phyloP scores from a whole-genome alignment of 1,139 yeast genomes.

The Candida dubliniensis region DNA sequence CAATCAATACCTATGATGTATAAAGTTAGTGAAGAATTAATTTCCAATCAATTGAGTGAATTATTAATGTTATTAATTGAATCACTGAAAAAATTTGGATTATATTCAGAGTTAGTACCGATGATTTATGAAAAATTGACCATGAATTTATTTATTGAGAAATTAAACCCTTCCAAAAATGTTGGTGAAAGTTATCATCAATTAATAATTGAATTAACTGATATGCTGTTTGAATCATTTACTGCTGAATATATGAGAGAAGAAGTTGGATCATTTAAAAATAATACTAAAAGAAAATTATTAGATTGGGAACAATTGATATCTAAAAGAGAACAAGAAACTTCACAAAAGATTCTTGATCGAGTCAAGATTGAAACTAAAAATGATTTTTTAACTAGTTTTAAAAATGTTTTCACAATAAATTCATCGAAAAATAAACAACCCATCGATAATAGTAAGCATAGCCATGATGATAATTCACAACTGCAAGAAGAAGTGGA shows the following conservation, averaged over 20 bases:
- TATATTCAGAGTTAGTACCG: slow-evolving; percentile 35
- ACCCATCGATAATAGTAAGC: neutral
- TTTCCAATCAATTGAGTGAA: slow-evolving; percentile 42
- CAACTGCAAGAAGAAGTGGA: slow-evolving; percentile 18
- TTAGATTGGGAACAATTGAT: slow-evolving; percentile 36
- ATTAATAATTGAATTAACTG: slow-evolving; percentile 41
- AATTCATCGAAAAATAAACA: slow-evolving; percentile 20
- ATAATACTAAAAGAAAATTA: slow-evolving; percentile 27
- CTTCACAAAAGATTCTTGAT: slow-evolving; percentile 38
- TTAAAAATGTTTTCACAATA: slow-evolving; percentile 59
- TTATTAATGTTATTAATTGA: slow-evolving; percentile 32
- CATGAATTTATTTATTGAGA: slow-evolving; percentile 21
- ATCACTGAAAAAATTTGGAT: slow-evolving; percentile 25
- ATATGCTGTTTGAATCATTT: slow-evolving; percentile 48
- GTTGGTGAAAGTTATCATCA: slow-evolving; percentile 34
- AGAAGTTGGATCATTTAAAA: slow-evolving; percentile 35
- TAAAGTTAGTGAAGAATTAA: slow-evolving; percentile 47
- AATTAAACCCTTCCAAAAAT: slow-evolving; percentile 31
- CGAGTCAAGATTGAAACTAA: slow-evolving; percentile 44
- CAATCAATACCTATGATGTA: slow-evolving; percentile 47
- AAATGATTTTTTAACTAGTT: slow-evolving; percentile 53
- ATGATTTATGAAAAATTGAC: slow-evolving; percentile 31
- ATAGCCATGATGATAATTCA: no score
- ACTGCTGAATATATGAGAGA: slow-evolving; percentile 53
- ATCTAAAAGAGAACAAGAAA: slow-evolving; percentile 41